phyloP scores from a whole-genome alignment of 352 stramenopile genomes.

The Phytophthora europaea region DNA sequence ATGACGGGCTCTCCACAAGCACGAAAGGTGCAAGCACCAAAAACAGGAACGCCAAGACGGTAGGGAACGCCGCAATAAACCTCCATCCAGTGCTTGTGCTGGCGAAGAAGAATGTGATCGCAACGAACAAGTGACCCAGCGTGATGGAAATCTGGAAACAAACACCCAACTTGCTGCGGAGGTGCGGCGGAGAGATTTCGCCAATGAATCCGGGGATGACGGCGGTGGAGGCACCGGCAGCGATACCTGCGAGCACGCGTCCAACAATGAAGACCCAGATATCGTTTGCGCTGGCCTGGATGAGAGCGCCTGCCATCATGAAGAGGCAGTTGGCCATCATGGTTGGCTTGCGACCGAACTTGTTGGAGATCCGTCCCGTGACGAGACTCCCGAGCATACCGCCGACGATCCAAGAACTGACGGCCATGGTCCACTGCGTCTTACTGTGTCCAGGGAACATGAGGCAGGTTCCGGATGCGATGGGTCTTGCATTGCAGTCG shows the following conservation, averaged over 20 bases:
- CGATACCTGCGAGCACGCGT: conserved; percentile 59
- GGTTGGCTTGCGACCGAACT: conserved; percentile 46
- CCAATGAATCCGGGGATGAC: conserved; percentile 56
- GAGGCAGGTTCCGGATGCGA: conserved; percentile 41
- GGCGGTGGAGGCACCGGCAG: conserved; percentile 45
- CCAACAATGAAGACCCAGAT: conserved; percentile 52
- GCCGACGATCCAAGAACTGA: conserved; percentile 71
- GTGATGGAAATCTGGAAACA: conserved; percentile 63
- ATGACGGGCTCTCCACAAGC: conserved; percentile 62
- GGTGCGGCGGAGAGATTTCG: conserved; percentile 54
- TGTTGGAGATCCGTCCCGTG: conserved; percentile 46
- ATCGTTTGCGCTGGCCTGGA: conserved; percentile 37
- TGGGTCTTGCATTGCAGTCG: conserved; percentile 53
- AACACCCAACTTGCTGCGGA: conserved; percentile 48
- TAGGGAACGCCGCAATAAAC: conserved; percentile 57
- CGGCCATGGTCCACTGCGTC: conserved; percentile 62
- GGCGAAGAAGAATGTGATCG: conserved; percentile 62
- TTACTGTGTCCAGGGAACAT: conserved; percentile 44
- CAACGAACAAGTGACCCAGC: conserved; percentile 54
- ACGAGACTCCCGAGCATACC: conserved; percentile 62
- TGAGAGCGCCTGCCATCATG: conserved; percentile 52
- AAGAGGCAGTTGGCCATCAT: conserved; percentile 51
- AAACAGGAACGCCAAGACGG: conserved; percentile 48
- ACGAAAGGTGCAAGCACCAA: conserved; percentile 47
- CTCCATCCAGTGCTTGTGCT: conserved; percentile 61